Evolutionary conservation across 139 green algal genomes (phyloP).

Genomic region (Desmodesmus armatus): DNA sequence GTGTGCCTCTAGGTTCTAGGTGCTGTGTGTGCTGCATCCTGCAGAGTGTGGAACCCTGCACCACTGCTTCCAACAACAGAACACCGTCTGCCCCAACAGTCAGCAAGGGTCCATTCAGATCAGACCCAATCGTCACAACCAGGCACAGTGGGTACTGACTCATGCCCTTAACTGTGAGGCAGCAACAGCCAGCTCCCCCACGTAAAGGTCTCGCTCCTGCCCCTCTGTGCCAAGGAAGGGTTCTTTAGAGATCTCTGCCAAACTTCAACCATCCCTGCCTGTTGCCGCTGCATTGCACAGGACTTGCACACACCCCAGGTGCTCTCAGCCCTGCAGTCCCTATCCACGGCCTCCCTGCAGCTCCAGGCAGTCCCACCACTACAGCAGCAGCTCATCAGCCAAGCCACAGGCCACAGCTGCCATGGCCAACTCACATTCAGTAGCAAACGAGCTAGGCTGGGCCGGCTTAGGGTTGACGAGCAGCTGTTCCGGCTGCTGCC

Average conservation of each 20-base stretch:
- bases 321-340: constrained; percentile 31
- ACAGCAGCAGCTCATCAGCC: constrained; percentile 25
- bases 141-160: too few species aligned
- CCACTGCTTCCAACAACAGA: too few species aligned
- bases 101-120: too few species aligned
- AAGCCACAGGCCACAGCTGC: background rate
- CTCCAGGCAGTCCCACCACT: background rate
- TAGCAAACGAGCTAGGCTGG: background rate
- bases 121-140: too few species aligned
- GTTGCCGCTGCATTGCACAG: constrained; percentile 20
- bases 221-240: too few species aligned
- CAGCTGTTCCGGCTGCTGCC: constrained; percentile 8
- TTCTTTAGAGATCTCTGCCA: background rate
- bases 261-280: background rate
- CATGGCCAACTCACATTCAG: constrained; percentile 24
- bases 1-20: too few species aligned
- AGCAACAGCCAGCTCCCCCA: too few species aligned
- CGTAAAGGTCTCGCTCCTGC: too few species aligned
- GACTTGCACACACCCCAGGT: constrained; percentile 45
- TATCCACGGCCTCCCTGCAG: constrained; percentile 25
- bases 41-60: too few species aligned
- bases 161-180: too few species aligned
- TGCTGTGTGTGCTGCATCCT: too few species aligned
- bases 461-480: constrained; percentile 22
- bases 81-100: too few species aligned